These are phyloP conservation scores for Sugiyamaella japonica DNA, from an alignment of 1,139 yeast species.

Conservation along the genomic window DNA sequence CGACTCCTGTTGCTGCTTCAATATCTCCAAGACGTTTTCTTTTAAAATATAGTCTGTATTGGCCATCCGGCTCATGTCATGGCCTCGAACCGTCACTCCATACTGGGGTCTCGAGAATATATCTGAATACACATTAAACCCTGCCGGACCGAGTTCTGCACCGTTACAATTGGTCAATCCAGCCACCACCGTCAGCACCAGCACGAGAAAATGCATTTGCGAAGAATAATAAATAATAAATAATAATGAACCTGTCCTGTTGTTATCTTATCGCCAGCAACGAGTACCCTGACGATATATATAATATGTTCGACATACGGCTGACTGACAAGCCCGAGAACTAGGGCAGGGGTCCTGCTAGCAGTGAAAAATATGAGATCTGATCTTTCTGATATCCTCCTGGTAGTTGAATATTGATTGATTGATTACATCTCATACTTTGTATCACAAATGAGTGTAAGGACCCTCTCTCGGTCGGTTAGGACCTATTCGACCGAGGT, in stretches of 20 bases:
- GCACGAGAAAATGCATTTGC: not conserved
- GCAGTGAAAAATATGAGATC: conserved; percentile 7
- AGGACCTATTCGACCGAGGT: conserved; percentile 10
- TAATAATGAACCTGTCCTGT: not conserved
- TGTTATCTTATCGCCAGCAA: conserved; percentile 8
- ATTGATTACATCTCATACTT: too few species aligned
- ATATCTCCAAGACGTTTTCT: conserved; percentile 11
- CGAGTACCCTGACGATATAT: not conserved
- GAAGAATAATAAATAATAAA: not conserved
- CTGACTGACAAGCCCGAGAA: not conserved
- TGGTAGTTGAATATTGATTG: not conserved
- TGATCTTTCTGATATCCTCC: not conserved
- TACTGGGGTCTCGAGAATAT: conserved; percentile 27
- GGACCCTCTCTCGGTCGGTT: not conserved
- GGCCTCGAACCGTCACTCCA: conserved; percentile 19
- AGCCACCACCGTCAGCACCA: not conserved
- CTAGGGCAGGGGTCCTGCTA: conserved; percentile 3
- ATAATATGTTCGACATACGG: not conserved
- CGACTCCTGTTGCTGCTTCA: not conserved
- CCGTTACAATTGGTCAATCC: not conserved
- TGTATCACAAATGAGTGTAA: not conserved
- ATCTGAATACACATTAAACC: conserved; percentile 26
- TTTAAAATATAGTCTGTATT: conserved; percentile 2
- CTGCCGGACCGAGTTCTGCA: conserved; percentile 8
- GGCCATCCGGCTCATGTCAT: not conserved